Base-by-base conservation (phyloP, 129 eudicot species). In the Flaveria robusta region DNA sequence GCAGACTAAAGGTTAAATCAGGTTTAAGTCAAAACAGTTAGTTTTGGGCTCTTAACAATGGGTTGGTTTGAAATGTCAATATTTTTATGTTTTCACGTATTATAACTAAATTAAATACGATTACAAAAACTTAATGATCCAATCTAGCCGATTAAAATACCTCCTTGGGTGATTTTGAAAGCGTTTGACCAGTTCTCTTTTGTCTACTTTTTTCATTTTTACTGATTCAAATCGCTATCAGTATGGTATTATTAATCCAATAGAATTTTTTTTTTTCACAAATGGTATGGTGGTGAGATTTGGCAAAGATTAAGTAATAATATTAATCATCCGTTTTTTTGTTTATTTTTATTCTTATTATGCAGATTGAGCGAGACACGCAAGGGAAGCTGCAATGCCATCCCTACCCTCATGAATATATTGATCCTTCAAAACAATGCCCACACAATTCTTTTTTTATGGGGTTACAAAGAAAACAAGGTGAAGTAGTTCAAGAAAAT, bases 281-380 rank as follows among this genome's bases (percentile, higher is more conserved):
- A 34, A 51, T 18, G 23, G 59, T 51, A 16, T 18, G 23, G 59
- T 4, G 23, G 59, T 18, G 23, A 20, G 59, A 51, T 23, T 22
- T 45, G 62, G 66, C 41, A 42, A 43, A 15, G 11, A 4, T 46
- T 45, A 23, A 59, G 59, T 43, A 45, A 29, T 42, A 46, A 42
- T 20, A 42, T 41, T 18, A 24, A 24, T 27, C 54, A 27, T 63
- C n/a, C 47, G 66, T 66, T 60, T 66, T 10, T 15, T 29, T 63
- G 3, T 62, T 49, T 67, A 0, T 27, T 75, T 55, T 10, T 27
- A 10, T 39, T 39, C 52, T 67, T 56, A 46, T 2, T 22, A 8
- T 88, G 78, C 96, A 95, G 99, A 95, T 95, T 68, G 99, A 95
- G 77, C 87, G 99, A 47, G 99, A 91, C 71, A 95, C 99, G 0